phyloP scores from a whole-genome alignment of 495 filamentous ascomycete genomes.

The Podospora anserina region DNA sequence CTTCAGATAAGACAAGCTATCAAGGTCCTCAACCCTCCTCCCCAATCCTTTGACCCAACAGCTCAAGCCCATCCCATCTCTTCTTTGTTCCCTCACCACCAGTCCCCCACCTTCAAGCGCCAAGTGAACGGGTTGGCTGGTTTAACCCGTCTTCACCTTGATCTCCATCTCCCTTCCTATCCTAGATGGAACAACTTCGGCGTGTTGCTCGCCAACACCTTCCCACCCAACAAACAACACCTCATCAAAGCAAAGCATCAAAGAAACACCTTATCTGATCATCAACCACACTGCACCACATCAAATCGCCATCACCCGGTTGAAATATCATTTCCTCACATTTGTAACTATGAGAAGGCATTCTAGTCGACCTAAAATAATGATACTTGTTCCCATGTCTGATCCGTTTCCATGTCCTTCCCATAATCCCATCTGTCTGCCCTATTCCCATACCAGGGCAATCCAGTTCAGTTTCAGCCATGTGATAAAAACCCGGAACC shows the following conservation, averaged over 20 bases:
- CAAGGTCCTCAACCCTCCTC: no score
- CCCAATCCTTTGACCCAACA: no score
- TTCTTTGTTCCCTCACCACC: neutral
- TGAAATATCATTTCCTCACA: neutral
- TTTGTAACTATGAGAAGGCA: neutral
- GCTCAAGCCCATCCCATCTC: neutral
- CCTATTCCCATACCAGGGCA: neutral
- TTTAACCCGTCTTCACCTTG: neutral
- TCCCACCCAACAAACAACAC: neutral
- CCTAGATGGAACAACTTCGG: neutral
- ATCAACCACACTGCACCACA: neutral
- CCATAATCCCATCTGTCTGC: neutral
- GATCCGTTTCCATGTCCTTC: neutral
- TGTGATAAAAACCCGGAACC: conserved; percentile 7
- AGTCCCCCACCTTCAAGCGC: neutral
- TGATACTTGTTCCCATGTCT: neutral
- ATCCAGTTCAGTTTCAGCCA: conserved; percentile 7
- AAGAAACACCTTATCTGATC: neutral
- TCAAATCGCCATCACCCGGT: neutral
- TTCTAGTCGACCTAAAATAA: neutral
- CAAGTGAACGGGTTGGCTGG: neutral
- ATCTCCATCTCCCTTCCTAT: neutral
- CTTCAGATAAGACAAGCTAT: no score
- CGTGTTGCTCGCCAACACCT: neutral
- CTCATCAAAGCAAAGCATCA: neutral